A percentile compares a stretch with the other conserved stretches of the same genome.
phyloP scores from a whole-genome alignment of 305 asterid genomes.

The Solanum chacoense region DNA sequence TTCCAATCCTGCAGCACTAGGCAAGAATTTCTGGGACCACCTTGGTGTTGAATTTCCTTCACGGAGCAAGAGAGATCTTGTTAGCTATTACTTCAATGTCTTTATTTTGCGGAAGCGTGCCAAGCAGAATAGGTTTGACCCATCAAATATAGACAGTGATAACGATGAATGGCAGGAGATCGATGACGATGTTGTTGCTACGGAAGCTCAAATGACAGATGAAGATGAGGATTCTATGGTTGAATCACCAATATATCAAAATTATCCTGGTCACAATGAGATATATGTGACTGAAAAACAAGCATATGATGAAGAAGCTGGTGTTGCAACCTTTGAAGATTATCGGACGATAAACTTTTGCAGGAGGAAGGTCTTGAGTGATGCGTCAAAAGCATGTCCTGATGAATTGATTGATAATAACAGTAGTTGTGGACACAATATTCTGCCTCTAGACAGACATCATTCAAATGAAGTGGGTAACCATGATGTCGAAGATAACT shows the following conservation, averaged over 20 bases:
- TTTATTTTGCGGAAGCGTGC: conserved; percentile 62
- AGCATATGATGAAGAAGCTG: not conserved
- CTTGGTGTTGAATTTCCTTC: conserved; percentile 48
- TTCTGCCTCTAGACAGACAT: not conserved
- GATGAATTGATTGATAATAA: not conserved
- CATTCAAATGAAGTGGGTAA: not conserved
- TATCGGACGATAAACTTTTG: not conserved
- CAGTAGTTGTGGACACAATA: not conserved
- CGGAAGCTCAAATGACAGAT: conserved; percentile 13
- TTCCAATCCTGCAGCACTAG: conserved; percentile 40
- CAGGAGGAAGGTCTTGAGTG: not conserved
- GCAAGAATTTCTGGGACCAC: conserved; percentile 57
- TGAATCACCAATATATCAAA: conserved; percentile 17
- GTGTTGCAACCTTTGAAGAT: not conserved
- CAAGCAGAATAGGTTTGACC: conserved; percentile 55
- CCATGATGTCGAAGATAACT: not conserved
- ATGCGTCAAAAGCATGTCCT: not conserved
- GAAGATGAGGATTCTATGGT: conserved; percentile 14
- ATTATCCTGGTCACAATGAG: conserved; percentile 10
- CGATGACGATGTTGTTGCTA: conserved; percentile 12
- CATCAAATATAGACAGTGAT: conserved; percentile 60
- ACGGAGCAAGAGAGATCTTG: conserved; percentile 45
- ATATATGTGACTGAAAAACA: not conserved
- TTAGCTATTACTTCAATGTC: conserved; percentile 72
- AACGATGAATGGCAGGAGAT: conserved; percentile 39